Percentiles rank a stretch among this genome's conserved stretches.
These are phyloP conservation scores for Papiliotrema nemorosa DNA, from an alignment of 1,284 basidiomycete genomes.

Conservation along the genomic window DNA sequence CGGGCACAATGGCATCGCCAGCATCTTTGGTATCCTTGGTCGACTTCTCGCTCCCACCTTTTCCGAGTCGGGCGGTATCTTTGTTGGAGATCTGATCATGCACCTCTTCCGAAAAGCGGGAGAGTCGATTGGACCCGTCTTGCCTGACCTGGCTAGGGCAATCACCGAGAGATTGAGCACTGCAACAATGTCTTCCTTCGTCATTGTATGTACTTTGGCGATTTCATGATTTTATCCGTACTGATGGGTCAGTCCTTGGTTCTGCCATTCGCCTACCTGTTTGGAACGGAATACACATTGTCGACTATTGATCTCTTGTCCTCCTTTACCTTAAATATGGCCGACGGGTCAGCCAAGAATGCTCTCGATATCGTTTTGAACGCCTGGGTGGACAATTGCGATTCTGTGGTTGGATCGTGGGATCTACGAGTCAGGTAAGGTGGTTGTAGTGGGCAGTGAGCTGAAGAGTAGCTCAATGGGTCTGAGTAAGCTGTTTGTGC, in stretches of 20 bases:
- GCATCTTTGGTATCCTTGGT: constrained; percentile 69
- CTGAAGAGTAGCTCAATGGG: constrained; percentile 61
- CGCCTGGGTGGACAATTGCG: constrained; percentile 90
- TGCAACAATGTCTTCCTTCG: constrained; percentile 81
- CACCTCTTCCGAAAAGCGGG: constrained; percentile 81
- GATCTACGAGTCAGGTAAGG: constrained; percentile 66
- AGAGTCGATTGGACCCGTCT: constrained; percentile 59
- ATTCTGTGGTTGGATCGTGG: constrained; percentile 94
- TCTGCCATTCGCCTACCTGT: constrained; percentile 87
- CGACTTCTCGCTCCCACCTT: constrained; percentile 61
- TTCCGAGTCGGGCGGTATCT: constrained; percentile 79
- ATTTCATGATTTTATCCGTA: background rate
- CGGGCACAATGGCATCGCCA: constrained; percentile 69
- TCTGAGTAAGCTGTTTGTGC: constrained; percentile 69
- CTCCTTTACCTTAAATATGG: constrained; percentile 52
- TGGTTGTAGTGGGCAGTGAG: background rate
- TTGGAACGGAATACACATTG: constrained; percentile 71
- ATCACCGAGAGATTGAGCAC: constrained; percentile 74
- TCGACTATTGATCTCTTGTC: constrained; percentile 72
- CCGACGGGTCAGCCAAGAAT: constrained; percentile 53
- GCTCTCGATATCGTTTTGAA: constrained; percentile 73
- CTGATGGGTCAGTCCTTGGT: constrained; percentile 63
- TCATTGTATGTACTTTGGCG: constrained; percentile 59
- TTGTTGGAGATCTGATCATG: constrained; percentile 90
- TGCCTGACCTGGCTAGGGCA: constrained; percentile 79